Conservation (phyloP, 768 basidiomycete species). For the Amyloporia xantha region DNA sequence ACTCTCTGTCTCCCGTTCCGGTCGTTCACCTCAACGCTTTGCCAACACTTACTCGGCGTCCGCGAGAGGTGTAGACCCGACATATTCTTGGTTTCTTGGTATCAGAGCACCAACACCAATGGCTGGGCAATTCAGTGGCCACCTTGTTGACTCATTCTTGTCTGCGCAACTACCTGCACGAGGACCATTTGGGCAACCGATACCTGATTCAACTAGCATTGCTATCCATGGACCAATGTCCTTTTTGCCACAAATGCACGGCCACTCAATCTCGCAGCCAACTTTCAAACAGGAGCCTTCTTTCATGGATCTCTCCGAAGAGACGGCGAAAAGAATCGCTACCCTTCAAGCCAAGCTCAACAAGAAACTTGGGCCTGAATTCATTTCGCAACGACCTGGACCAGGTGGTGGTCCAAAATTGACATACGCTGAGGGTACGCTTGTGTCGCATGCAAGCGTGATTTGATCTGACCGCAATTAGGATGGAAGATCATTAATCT, state of each 20-base stretch:
- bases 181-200: constrained; percentile 23
- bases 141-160: constrained; percentile 45
- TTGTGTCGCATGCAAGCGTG: constrained; percentile 36
- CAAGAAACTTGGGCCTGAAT: constrained; percentile 92
- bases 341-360: constrained; percentile 74
- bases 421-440: constrained; percentile 91
- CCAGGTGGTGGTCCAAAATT: constrained; percentile 83
- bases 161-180: constrained; percentile 7
- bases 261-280: constrained; percentile 29
- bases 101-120: too few species aligned
- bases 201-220: constrained; percentile 23
- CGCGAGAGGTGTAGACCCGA: too few species aligned
- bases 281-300: constrained; percentile 14
- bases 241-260: constrained; percentile 57
- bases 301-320: constrained; percentile 46
- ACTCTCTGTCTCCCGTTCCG: too few species aligned
- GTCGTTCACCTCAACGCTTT: too few species aligned
- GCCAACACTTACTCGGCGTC: too few species aligned
- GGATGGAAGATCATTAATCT: constrained; percentile 96
- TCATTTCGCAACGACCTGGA: constrained; percentile 81
- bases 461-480: neutral
- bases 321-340: constrained; percentile 60
- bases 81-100: too few species aligned
- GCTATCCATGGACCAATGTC: constrained; percentile 51
- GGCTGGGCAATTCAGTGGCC: constrained; percentile 55